Evolutionary conservation across 2,329 filamentous ascomycete species (phyloP).

Genomic region (Penicillium nordicum): DNA sequence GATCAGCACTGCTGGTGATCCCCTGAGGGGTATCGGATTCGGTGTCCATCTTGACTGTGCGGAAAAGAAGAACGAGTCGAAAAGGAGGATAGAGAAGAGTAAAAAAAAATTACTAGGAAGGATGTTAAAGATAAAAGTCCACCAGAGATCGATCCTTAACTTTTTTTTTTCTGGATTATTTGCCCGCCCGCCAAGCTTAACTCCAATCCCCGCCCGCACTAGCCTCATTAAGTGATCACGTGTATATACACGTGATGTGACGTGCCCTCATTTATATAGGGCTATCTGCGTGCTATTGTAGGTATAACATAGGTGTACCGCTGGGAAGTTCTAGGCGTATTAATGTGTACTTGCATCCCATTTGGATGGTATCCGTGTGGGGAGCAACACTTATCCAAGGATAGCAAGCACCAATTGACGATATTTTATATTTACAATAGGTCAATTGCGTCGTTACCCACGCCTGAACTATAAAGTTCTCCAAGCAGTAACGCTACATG

Average conservation of each 20-base stretch:
- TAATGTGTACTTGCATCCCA: background rate
- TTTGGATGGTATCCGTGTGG: background rate
- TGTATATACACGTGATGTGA: constrained; percentile 11
- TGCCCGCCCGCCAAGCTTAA: constrained; percentile 28
- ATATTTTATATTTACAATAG: background rate
- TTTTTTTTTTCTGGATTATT: constrained; percentile 31
- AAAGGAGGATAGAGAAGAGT: constrained; percentile 4
- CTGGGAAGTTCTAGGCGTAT: background rate
- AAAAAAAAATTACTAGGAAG: constrained; percentile 1
- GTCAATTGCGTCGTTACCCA: background rate
- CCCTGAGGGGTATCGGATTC: constrained; percentile 26
- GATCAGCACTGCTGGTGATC: constrained; percentile 45
- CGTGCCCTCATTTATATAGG: constrained; percentile 27
- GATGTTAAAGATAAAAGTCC: constrained; percentile 14
- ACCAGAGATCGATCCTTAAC: constrained; percentile 19
- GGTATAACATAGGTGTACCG: background rate
- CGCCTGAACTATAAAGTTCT: background rate
- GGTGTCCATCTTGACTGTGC: constrained; percentile 29
- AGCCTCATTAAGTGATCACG: constrained; percentile 21
- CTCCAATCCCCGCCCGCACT: constrained; percentile 25
- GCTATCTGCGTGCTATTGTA: constrained; percentile 8
- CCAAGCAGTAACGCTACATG: background rate
- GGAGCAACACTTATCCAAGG: background rate
- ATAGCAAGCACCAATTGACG: background rate
- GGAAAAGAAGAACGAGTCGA: constrained; percentile 7